Evolutionary conservation across 2,329 filamentous ascomycete species (phyloP).

Genomic region (Diplodia intermedia): DNA sequence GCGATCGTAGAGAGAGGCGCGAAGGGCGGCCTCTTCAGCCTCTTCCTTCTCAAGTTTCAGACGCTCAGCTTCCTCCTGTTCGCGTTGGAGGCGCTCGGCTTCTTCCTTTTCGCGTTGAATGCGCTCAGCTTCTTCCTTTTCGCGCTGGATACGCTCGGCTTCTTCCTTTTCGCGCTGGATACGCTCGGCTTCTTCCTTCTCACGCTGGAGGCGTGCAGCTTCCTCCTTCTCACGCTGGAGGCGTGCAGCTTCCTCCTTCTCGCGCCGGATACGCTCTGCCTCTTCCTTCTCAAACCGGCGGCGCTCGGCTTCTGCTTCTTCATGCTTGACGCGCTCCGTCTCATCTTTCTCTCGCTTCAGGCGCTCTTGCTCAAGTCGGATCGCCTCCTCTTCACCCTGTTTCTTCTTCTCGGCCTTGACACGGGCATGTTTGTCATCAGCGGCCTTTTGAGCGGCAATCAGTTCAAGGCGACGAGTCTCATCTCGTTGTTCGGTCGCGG

Average conservation of each 20-base stretch:
- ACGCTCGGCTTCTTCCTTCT: neutral
- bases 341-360: neutral
- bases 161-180: neutral
- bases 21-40: constrained; percentile 7
- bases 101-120: constrained; percentile 4
- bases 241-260: neutral
- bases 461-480: neutral
- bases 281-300: neutral
- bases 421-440: neutral
- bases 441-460: constrained; percentile 10
- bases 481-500: constrained; percentile 1
- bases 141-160: neutral
- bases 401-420: constrained; percentile 14
- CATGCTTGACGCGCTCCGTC: neutral
- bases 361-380: neutral
- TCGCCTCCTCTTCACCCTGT: neutral
- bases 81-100: neutral
- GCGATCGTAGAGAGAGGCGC: neutral
- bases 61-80: constrained; percentile 3
- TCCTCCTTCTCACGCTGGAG: constrained; percentile 2
- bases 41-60: constrained; percentile 2
- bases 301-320: neutral
- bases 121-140: neutral
- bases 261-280: neutral
- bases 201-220: neutral